A percentile compares a stretch with the other conserved stretches of the same genome.
Conservation (phyloP, 331 rosid genomes). For the Rhamnella rubrinervis region DNA sequence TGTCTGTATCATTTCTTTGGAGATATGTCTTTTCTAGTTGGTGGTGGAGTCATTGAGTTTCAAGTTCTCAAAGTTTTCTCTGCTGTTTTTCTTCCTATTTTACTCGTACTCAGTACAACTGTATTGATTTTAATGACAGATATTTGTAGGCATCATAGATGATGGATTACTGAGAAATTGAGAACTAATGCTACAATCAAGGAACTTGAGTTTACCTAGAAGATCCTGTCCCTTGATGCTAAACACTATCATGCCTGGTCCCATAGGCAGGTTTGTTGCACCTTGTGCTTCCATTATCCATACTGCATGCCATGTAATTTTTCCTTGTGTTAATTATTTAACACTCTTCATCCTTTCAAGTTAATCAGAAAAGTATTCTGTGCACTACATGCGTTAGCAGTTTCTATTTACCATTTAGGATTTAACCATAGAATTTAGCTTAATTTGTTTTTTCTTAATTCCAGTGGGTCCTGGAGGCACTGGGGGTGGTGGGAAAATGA, state of each 20-base stretch:
- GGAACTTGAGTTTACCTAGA: constrained; percentile 81
- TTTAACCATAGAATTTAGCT: not conserved
- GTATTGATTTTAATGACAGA: constrained; percentile 43
- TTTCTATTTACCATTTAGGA: not conserved
- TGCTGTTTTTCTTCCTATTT: too few species aligned
- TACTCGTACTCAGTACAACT: not conserved
- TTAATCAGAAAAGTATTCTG: not conserved
- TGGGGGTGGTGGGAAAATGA: constrained; percentile 93
- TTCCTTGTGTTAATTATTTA: not conserved
- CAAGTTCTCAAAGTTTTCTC: too few species aligned
- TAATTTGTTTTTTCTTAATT: constrained; percentile 10
- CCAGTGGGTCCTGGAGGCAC: constrained; percentile 84
- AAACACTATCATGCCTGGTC: constrained; percentile 98
- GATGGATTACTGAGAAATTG: constrained; percentile 89
- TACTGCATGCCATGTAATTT: not conserved
- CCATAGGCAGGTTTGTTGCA: constrained; percentile 75
- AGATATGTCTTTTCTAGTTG: not conserved
- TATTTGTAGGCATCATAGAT: constrained; percentile 89
- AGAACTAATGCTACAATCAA: constrained; percentile 51
- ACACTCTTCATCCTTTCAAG: too few species aligned
- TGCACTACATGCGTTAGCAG: not conserved
- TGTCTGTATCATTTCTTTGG: not conserved
- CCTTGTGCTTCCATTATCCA: constrained; percentile 4
- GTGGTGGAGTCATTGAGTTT: not conserved
- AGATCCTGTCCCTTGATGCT: constrained; percentile 66